phyloP scores from a whole-genome alignment of 2,329 filamentous ascomycete genomes.

The Paecilomyces sp. region DNA sequence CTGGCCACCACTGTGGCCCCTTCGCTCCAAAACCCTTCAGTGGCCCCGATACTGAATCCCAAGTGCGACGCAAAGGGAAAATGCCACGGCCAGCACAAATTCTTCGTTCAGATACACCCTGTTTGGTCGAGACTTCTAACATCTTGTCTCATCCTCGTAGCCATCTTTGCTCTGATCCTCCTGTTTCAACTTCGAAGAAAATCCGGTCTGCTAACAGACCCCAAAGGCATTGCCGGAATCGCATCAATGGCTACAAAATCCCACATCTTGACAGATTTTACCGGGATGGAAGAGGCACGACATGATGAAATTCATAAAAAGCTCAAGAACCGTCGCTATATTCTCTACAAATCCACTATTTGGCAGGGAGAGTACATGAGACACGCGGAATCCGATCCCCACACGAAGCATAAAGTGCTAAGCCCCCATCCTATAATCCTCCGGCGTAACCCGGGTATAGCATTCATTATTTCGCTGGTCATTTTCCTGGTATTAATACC shows the following conservation, averaged over 20 bases:
- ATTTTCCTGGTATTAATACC: conserved; percentile 34
- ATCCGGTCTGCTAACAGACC: conserved; percentile 42
- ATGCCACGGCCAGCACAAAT: conserved; percentile 21
- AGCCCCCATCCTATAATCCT: conserved; percentile 42
- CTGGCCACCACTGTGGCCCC: conserved; percentile 40
- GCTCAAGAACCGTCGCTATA: conserved; percentile 39
- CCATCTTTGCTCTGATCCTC: conserved; percentile 33
- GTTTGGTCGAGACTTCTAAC: conserved; percentile 40
- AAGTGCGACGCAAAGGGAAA: conserved; percentile 13
- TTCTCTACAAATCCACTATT: conserved; percentile 44
- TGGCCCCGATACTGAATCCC: conserved; percentile 30
- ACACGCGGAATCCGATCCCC: conserved; percentile 21
- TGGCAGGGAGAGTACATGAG: conserved; percentile 45
- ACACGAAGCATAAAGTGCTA: conserved; percentile 20
- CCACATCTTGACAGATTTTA: conserved; percentile 43
- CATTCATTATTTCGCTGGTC: conserved; percentile 34
- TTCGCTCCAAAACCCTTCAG: conserved; percentile 40
- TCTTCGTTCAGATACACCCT: conserved; percentile 37
- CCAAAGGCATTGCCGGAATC: conserved; percentile 44
- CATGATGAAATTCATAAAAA: conserved; percentile 39
- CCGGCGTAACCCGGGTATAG: conserved; percentile 27
- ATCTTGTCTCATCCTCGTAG: conserved; percentile 32
- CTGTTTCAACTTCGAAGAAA: conserved; percentile 41
- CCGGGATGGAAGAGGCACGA: conserved; percentile 38
- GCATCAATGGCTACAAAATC: conserved; percentile 45